Evolutionary conservation across 352 stramenopile species (phyloP), one percentile per base, ranked within the genome.

Genomic region (Phytophthora agathidicida): DNA sequence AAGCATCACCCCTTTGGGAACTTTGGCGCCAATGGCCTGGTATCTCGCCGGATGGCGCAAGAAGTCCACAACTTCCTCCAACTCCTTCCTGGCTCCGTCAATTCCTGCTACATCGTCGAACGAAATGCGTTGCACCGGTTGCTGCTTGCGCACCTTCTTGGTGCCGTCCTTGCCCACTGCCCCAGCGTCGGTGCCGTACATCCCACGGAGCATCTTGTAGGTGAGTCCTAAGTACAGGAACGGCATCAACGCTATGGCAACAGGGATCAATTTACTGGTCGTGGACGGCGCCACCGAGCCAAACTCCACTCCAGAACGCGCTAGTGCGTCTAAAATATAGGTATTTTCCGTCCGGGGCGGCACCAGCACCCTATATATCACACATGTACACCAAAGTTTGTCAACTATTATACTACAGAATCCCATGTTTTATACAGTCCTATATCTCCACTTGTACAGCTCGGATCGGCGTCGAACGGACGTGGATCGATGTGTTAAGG

Each of bases 41-140:
- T 98, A 99, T 16, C 89, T 86, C 50, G 86, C 68, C 0, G 94
- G 95, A 33, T 97, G 75, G 47, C 94, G 89, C 49, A 99, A 72
- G 57, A 98, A 98, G 63, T 98, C 95, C 9, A 99, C 96, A 7
- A 99, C 78, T 91, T 97, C 68, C 71, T 89, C 83, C 11, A 99
- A 71, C 53, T 98, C 94, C 48, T 96, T 75, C 30, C 96, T 96
- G n/a, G 94, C 93, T n/a, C 63, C 76, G 65, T 98, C 93, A 47
- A 97, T 98, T 23, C 94, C 96, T 0, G 93, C 94, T 10, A 99
- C 91, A 46, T 98, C 94, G 26, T 96, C 79, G 68, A 98, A 99
- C 23, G 72, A 77, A 48, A 94, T 93, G 28, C 69, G 72, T 27
- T 79, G 60, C 20, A 30, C 63, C 8, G 65, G 49, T 22, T 75